A percentile compares a stretch with the other conserved stretches of the same genome.
phyloP scores from a whole-genome alignment of 345 rosid genomes.

The Eucalyptus pauciflora region DNA sequence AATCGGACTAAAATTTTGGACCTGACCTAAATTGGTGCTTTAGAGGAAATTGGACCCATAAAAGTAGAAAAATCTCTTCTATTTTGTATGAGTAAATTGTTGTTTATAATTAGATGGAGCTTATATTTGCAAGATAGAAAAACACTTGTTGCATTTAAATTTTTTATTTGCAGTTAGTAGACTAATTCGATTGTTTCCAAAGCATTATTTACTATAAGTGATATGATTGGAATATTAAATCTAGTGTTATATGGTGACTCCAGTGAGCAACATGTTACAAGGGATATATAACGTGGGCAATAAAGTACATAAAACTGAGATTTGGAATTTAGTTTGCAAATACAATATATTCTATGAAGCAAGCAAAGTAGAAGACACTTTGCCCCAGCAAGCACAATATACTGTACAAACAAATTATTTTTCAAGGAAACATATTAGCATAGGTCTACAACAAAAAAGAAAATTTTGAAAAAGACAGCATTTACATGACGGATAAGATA shows the following conservation, averaged over 20 bases:
- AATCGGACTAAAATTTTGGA: no score
- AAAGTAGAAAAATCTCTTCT: background rate
- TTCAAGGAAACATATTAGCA: background rate
- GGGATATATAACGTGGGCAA: background rate
- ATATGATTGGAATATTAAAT: background rate
- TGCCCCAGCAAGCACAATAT: background rate
- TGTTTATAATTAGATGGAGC: background rate
- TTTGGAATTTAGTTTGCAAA: background rate
- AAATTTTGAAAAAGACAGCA: background rate
- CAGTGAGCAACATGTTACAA: background rate
- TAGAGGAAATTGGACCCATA: no score
- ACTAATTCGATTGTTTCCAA: background rate
- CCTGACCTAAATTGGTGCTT: no score
- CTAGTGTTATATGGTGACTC: background rate
- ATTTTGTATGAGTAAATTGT: background rate
- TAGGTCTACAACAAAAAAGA: background rate
- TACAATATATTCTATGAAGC: background rate
- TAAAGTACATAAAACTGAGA: background rate
- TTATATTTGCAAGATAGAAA: background rate
- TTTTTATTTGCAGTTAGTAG: background rate
- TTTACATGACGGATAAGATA: background rate
- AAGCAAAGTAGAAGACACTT: background rate
- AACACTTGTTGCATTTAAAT: background rate
- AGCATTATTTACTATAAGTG: background rate
- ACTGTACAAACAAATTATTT: background rate